A percentile compares a stretch with the other conserved stretches of the same genome.
Conservation (phyloP, 148 eudicot species). For the Polygonum maritimum region DNA sequence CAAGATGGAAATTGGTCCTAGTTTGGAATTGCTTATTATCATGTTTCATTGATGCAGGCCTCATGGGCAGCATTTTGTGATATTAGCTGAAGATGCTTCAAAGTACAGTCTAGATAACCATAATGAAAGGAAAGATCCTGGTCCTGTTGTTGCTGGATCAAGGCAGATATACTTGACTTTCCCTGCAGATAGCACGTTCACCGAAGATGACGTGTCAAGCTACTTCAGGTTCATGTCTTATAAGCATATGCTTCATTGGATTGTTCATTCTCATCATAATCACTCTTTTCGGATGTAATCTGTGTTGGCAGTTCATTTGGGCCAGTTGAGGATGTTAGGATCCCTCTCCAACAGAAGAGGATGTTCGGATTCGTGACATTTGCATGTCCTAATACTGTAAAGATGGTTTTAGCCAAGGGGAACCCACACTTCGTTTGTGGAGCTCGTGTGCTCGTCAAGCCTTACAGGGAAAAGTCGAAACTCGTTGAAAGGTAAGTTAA, state of each 20-base stretch:
- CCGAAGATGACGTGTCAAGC: slow-evolving; percentile 49
- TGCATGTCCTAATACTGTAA: slow-evolving; percentile 39
- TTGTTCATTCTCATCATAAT: neutral
- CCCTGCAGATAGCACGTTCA: slow-evolving; percentile 59
- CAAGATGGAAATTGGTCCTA: too few relatives aligned
- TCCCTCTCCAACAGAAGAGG: slow-evolving; percentile 66
- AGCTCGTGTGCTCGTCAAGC: slow-evolving; percentile 67
- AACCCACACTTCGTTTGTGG: slow-evolving; percentile 66
- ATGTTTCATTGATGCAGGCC: slow-evolving; percentile 23
- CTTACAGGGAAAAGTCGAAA: slow-evolving; percentile 52
- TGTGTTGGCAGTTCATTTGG: slow-evolving; percentile 39
- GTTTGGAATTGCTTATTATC: neutral
- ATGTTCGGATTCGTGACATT: slow-evolving; percentile 76
- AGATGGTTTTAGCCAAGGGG: slow-evolving; percentile 36
- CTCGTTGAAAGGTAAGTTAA: slow-evolving; percentile 38
- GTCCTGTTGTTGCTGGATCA: slow-evolving; percentile 43
- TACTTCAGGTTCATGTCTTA: slow-evolving; percentile 39
- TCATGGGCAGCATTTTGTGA: slow-evolving; percentile 50
- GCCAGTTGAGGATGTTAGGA: slow-evolving; percentile 61
- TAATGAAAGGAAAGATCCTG: slow-evolving; percentile 45
- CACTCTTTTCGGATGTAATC: neutral
- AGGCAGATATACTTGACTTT: slow-evolving; percentile 60
- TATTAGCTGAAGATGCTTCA: slow-evolving; percentile 50
- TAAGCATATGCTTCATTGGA: neutral
- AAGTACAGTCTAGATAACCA: slow-evolving; percentile 29